phyloP scores from a whole-genome alignment of 768 basidiomycete genomes.

The Trametes cubensis region DNA sequence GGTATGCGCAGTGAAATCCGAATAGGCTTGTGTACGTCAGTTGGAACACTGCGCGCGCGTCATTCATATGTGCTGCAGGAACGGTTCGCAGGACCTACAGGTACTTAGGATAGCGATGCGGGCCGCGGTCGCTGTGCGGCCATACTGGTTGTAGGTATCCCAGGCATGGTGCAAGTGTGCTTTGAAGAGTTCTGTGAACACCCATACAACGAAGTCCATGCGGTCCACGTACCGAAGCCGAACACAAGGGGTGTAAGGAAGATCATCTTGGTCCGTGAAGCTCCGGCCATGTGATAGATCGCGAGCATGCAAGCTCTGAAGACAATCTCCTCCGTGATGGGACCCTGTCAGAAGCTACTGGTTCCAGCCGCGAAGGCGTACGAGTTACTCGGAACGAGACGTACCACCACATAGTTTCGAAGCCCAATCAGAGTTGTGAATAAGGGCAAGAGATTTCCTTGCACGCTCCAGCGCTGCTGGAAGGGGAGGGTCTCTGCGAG shows the following conservation, averaged over 20 bases:
- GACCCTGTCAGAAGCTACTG: constrained; percentile 58
- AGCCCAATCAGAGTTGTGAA: constrained; percentile 59
- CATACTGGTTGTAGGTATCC: constrained; percentile 79
- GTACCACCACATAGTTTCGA: constrained; percentile 67
- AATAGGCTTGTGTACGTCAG: constrained; percentile 90
- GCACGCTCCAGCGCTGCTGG: constrained; percentile 52
- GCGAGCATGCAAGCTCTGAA: constrained; percentile 86
- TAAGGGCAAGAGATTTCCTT: constrained; percentile 40
- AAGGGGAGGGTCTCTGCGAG: constrained; percentile 54
- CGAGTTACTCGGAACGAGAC: constrained; percentile 24
- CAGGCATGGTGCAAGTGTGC: constrained; percentile 93
- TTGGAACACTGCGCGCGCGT: constrained; percentile 68
- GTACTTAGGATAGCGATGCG: constrained; percentile 59
- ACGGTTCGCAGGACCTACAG: constrained; percentile 43
- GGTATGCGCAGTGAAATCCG: constrained; percentile 83
- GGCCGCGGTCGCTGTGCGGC: constrained; percentile 65
- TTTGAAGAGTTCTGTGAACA: constrained; percentile 32
- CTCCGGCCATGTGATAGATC: constrained; percentile 68
- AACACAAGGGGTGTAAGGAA: constrained; percentile 85
- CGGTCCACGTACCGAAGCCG: constrained; percentile 67
- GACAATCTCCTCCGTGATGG: constrained; percentile 90
- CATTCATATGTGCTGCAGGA: not conserved
- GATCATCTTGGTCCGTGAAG: constrained; percentile 60
- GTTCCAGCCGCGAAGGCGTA: not conserved
- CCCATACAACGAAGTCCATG: not conserved